Percentiles rank a stretch among this genome's conserved stretches.
Evolutionary conservation across 106 monocot species (phyloP).

Genomic region (Chionographis japonica): DNA sequence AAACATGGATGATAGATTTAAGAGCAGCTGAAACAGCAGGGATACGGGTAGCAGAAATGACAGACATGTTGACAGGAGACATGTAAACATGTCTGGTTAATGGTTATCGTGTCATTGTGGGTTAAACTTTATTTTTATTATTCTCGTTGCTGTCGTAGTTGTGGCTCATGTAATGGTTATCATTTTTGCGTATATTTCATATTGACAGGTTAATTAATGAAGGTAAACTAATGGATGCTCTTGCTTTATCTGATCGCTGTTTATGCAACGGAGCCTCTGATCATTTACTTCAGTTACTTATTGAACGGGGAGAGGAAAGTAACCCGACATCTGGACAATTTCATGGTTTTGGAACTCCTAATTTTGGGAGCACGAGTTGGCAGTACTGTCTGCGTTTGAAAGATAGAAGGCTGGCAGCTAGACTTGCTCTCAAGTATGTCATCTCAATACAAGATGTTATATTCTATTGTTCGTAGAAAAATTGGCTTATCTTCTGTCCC

Average conservation of each 20-base stretch:
- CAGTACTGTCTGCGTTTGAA: constrained; percentile 85
- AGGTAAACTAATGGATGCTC: constrained; percentile 91
- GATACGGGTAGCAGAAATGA: too few species aligned
- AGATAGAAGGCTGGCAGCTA: constrained; percentile 83
- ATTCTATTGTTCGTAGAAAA: background rate
- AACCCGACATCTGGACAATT: constrained; percentile 16
- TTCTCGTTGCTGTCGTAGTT: background rate
- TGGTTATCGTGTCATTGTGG: too few species aligned
- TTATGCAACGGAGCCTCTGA: constrained; percentile 88
- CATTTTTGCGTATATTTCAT: constrained; percentile 5
- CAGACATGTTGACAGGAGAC: too few species aligned
- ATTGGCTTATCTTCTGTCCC: too few species aligned
- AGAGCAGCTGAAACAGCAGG: too few species aligned
- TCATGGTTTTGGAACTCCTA: constrained; percentile 34
- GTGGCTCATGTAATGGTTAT: background rate
- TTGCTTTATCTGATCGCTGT: constrained; percentile 91
- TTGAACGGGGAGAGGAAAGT: constrained; percentile 63
- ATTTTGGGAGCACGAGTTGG: constrained; percentile 57
- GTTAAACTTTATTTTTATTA: too few species aligned
- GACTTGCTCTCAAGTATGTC: constrained; percentile 86
- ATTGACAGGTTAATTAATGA: constrained; percentile 73
- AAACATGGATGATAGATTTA: too few species aligned
- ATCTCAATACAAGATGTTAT: background rate
- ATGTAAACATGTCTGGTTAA: too few species aligned
- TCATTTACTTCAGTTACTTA: constrained; percentile 72